phyloP scores from a whole-genome alignment of 331 rosid species.

The Acacia concinna region DNA sequence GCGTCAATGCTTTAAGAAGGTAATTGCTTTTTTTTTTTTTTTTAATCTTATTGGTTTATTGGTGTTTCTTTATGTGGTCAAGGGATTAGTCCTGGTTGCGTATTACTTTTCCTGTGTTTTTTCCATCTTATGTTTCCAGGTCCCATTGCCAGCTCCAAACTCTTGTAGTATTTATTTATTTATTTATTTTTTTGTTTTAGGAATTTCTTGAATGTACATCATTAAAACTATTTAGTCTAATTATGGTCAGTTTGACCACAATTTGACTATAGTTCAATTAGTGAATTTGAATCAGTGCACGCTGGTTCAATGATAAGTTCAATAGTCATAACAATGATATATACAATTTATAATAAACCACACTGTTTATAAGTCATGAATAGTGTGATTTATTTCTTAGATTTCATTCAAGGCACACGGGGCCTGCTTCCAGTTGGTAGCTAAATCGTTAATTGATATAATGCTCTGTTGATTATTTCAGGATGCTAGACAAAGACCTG shows the following conservation, averaged over 20 bases:
- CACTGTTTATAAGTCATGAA: background rate
- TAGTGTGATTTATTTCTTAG: background rate
- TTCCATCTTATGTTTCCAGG: background rate
- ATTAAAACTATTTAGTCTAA: background rate
- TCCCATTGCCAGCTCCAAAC: background rate
- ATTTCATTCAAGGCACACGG: background rate
- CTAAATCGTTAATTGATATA: constrained; percentile 9
- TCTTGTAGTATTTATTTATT: background rate
- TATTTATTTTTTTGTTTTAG: constrained; percentile 11
- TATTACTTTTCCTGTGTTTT: constrained; percentile 2
- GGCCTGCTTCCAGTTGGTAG: background rate
- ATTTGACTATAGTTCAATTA: background rate
- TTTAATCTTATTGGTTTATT: constrained; percentile 14
- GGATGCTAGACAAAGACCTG: constrained; percentile 99
- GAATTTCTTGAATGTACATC: background rate
- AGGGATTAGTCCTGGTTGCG: constrained; percentile 22
- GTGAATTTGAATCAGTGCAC: background rate
- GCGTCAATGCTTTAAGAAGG: constrained; percentile 99
- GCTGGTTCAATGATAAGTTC: background rate
- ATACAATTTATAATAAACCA: background rate
- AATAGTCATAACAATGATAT: background rate
- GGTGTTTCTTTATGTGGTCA: constrained; percentile 24
- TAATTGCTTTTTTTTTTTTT: constrained; percentile 42
- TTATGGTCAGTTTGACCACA: background rate
- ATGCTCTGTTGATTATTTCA: constrained; percentile 43